Conservation (phyloP, 2,329 filamentous ascomycete genomes). For the Paecilomyces formosus region DNA sequence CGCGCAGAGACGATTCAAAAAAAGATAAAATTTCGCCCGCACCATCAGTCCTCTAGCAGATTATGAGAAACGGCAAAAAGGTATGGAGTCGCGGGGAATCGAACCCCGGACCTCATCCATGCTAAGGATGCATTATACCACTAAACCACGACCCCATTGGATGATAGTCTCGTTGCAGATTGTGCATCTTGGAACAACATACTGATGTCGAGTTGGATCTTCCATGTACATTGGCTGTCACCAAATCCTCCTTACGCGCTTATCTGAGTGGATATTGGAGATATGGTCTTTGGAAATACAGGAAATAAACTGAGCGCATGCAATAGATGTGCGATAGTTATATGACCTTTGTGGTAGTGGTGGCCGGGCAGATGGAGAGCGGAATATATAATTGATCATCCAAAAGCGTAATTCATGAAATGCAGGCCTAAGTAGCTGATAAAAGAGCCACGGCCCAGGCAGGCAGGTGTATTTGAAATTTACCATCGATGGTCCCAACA, state of each 20-base stretch:
- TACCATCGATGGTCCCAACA: neutral
- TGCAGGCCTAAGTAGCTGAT: neutral
- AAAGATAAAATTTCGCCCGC: neutral
- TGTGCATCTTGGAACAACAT: too few relatives aligned
- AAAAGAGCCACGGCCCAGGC: slow-evolving; percentile 4
- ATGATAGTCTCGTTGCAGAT: neutral
- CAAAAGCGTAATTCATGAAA: neutral
- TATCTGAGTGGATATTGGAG: too few relatives aligned
- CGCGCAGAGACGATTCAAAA: neutral
- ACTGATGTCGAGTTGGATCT: too few relatives aligned
- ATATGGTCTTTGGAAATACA: too few relatives aligned
- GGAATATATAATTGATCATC: neutral
- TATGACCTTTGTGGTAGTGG: neutral
- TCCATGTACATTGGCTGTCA: too few relatives aligned
- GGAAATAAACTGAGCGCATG: too few relatives aligned
- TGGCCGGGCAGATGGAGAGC: neutral
- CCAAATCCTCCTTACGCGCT: too few relatives aligned
- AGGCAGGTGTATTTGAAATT: slow-evolving; percentile 1
- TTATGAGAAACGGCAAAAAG: neutral
- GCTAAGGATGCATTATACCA: slow-evolving; percentile 43
- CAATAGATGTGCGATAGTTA: too few relatives aligned
- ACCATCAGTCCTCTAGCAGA: neutral
- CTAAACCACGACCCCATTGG: slow-evolving; percentile 35
- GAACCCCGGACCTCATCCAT: slow-evolving; percentile 43
- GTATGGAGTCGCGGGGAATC: slow-evolving; percentile 42